phyloP scores from a whole-genome alignment of 2,329 filamentous ascomycete genomes.

The Tympanopsis confertula region DNA sequence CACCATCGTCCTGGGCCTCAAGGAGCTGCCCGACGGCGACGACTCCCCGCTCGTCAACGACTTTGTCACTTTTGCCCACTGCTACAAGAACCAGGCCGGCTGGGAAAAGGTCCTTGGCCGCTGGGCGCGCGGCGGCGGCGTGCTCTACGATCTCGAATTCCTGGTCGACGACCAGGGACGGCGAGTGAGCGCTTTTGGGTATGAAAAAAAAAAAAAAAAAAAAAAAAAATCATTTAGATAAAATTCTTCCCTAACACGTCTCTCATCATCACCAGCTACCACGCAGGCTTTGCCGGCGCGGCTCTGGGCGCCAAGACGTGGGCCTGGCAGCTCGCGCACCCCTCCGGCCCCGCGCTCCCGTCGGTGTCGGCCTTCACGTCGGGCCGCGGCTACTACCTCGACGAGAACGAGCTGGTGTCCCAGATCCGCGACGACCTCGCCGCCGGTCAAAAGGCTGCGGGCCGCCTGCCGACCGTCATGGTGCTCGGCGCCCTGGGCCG shows the following conservation, averaged over 20 bases:
- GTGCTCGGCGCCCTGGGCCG: conserved; percentile 78
- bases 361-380: conserved; percentile 40
- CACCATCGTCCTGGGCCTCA: conserved; percentile 64
- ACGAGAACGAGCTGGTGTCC: conserved; percentile 61
- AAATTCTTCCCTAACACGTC: conserved; percentile 5
- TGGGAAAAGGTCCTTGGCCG: conserved; percentile 73
- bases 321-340: conserved; percentile 69
- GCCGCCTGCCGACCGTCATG: conserved; percentile 60
- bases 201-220: background rate
- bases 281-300: conserved; percentile 66
- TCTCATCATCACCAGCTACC: too few relatives aligned
- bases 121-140: conserved; percentile 66
- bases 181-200: conserved; percentile 59
- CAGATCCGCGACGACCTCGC: conserved; percentile 65
- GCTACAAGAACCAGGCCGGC: conserved; percentile 65
- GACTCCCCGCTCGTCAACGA: conserved; percentile 58
- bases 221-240: conserved; percentile 26
- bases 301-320: conserved; percentile 70
- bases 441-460: conserved; percentile 53
- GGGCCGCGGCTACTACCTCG: conserved; percentile 41
- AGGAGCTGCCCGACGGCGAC: conserved; percentile 65
- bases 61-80: conserved; percentile 62
- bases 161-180: conserved; percentile 61
- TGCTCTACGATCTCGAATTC: conserved; percentile 79
- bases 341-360: conserved; percentile 52